Evolutionary conservation across 129 eudicot species (phyloP), one percentile per base, ranked within the genome.

Genomic region (Flaveria sonorensis): DNA sequence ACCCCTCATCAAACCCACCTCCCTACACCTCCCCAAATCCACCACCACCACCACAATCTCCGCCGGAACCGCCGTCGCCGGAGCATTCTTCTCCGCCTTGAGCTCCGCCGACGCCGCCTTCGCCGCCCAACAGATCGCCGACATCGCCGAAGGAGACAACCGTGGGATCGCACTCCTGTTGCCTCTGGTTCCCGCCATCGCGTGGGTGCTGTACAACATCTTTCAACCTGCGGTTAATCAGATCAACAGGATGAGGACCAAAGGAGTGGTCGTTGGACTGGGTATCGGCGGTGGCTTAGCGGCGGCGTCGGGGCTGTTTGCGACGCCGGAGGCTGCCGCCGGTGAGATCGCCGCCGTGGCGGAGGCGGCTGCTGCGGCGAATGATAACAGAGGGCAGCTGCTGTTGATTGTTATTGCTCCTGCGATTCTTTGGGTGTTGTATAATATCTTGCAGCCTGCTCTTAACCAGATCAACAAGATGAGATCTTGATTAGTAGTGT

Each of bases 361-460:
- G 24, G 92, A 75, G 43, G 96, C 82, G 42, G 86, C 69, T 12
- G 68, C 83, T 13, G 79, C 76, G 0, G 77, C 80, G 18, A 75
- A 65, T 60, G 98, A 94, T 43, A 94, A 61, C 80, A 85, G 98
- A 87, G 97, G 96, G 13, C 78, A 70, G 63, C 93, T 94, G n/a
- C 53, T 94, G 80, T 81, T 94, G 88, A 23, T 94, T 70, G 98
- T 94, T 65, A 68, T 94, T 45, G 82, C 89, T 10, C 98, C 98
- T 13, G 98, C 98, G 24, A 86, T 94, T 68, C 78, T 66, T 24
- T 94, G 98, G 98, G 98, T 94, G 83, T 83, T 89, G 7, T 94
- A 83, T 80, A 94, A 91, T 70, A 94, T 94, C 16, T 86, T 94
- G 68, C 98, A 94, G 85, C 98, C 98, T 21, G 98, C 98, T 81